A percentile compares a stretch with the other conserved stretches of the same genome.
phyloP scores from a whole-genome alignment of 768 basidiomycete genomes.

The Boletus pseudo-olivaceus region DNA sequence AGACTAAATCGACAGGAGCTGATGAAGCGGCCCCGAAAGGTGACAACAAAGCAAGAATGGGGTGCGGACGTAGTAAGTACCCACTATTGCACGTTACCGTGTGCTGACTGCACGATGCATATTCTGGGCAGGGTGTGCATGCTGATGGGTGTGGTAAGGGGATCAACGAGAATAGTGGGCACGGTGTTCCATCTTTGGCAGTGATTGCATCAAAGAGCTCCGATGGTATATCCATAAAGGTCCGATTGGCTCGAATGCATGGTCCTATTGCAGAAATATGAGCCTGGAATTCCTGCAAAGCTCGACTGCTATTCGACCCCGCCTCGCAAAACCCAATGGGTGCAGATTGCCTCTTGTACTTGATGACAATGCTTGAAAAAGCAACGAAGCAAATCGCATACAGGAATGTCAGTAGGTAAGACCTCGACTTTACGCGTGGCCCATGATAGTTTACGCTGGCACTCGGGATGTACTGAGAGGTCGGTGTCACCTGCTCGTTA shows the following conservation, averaged over 20 bases:
- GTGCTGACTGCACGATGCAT: slow-evolving; percentile 57
- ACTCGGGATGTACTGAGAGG: slow-evolving; percentile 40
- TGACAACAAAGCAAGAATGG: slow-evolving; percentile 46
- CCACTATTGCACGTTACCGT: slow-evolving; percentile 64
- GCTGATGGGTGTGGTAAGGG: slow-evolving; percentile 55
- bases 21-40: slow-evolving; percentile 38
- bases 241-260: slow-evolving; percentile 57
- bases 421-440: slow-evolving; percentile 16
- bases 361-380: slow-evolving; percentile 34
- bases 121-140: slow-evolving; percentile 73
- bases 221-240: slow-evolving; percentile 38
- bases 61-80: slow-evolving; percentile 62
- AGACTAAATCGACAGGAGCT: slow-evolving; percentile 38
- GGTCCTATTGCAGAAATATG: slow-evolving; percentile 45
- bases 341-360: slow-evolving; percentile 66
- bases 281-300: slow-evolving; percentile 47
- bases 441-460: slow-evolving; percentile 21
- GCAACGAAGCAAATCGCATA: slow-evolving; percentile 35
- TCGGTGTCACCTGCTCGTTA: slow-evolving; percentile 27
- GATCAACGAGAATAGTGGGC: slow-evolving; percentile 52
- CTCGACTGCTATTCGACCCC: slow-evolving; percentile 55
- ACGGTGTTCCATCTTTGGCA: slow-evolving; percentile 36
- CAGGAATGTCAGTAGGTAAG: slow-evolving; percentile 43
- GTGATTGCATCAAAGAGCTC: slow-evolving; percentile 25
- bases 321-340: slow-evolving; percentile 75